Percentiles rank a stretch among this genome's conserved stretches.
Evolutionary conservation across 23 red algal species (phyloP).

Genomic region (Chondrus crispus): DNA sequence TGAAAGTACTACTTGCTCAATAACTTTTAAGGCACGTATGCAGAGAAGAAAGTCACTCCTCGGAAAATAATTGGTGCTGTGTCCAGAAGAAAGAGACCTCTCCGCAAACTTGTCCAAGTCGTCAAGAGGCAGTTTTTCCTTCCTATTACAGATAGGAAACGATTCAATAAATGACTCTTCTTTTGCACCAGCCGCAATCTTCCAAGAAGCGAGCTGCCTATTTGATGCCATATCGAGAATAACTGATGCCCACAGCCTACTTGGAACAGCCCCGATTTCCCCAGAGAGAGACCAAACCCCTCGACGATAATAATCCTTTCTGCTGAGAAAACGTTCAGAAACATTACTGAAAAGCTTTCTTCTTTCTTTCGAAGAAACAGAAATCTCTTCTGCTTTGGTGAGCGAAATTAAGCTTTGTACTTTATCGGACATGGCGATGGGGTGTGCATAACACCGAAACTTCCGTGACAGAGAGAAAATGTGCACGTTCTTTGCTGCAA

Average conservation of each 20-base stretch:
- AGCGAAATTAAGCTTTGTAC: background rate
- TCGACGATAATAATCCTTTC: background rate
- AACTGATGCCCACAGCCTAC: background rate
- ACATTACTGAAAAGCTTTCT: background rate
- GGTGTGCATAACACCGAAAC: background rate
- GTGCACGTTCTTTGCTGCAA: background rate
- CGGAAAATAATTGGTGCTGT: background rate
- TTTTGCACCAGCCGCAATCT: background rate
- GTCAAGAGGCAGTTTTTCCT: background rate
- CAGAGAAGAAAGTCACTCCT: background rate
- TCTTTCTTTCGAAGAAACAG: background rate
- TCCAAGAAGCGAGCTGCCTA: background rate
- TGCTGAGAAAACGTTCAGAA: background rate
- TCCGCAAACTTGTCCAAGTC: background rate
- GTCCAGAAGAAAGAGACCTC: background rate
- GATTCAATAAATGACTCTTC: background rate
- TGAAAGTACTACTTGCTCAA: background rate
- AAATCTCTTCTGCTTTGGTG: background rate
- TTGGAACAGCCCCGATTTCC: background rate
- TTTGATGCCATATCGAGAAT: slow-evolving; percentile 2
- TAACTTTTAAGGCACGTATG: background rate
- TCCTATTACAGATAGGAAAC: background rate
- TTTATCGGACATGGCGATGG: background rate
- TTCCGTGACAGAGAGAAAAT: background rate
- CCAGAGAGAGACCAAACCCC: background rate